These are phyloP conservation scores for Rhododendron vialii DNA, from an alignment of 148 eudicot genomes.

Conservation along the genomic window DNA sequence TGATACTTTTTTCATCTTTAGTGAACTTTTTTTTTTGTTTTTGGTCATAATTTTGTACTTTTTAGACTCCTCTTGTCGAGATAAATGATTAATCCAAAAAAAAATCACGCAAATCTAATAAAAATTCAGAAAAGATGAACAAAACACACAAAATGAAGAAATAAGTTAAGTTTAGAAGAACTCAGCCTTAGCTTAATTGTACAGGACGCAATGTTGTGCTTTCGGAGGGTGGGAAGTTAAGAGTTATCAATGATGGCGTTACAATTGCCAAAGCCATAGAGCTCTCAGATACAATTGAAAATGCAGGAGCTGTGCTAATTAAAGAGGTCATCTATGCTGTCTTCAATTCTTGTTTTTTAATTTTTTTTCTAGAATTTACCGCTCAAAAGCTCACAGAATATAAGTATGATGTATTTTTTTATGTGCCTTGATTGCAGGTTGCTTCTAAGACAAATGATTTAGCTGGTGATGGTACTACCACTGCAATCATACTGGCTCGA, in stretches of 20 bases:
- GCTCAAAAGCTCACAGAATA: neutral
- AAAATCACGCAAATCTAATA: too few relatives aligned
- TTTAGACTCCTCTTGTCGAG: too few relatives aligned
- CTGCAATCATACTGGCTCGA: conserved; percentile 86
- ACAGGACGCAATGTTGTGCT: conserved; percentile 94
- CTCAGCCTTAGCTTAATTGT: conserved; percentile 2
- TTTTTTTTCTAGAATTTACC: neutral
- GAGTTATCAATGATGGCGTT: conserved; percentile 91
- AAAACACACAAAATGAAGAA: too few relatives aligned
- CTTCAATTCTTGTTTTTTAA: neutral
- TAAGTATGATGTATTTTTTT: neutral
- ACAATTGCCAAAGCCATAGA: conserved; percentile 86
- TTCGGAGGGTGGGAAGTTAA: conserved; percentile 60
- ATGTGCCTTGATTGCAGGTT: conserved; percentile 49
- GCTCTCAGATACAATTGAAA: conserved; percentile 79
- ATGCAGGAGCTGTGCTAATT: conserved; percentile 73
- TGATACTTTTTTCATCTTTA: too few relatives aligned
- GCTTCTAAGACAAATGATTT: conserved; percentile 84
- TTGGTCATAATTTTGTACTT: too few relatives aligned
- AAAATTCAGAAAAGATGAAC: too few relatives aligned
- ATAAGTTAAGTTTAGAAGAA: too few relatives aligned
- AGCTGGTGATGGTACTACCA: conserved; percentile 97
- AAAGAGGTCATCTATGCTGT: conserved; percentile 56
- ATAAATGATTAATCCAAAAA: too few relatives aligned
- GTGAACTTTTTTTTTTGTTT: too few relatives aligned